Evolutionary conservation across 2,329 filamentous ascomycete genomes (phyloP).

Genomic region (Colletotrichum plurivorum): DNA sequence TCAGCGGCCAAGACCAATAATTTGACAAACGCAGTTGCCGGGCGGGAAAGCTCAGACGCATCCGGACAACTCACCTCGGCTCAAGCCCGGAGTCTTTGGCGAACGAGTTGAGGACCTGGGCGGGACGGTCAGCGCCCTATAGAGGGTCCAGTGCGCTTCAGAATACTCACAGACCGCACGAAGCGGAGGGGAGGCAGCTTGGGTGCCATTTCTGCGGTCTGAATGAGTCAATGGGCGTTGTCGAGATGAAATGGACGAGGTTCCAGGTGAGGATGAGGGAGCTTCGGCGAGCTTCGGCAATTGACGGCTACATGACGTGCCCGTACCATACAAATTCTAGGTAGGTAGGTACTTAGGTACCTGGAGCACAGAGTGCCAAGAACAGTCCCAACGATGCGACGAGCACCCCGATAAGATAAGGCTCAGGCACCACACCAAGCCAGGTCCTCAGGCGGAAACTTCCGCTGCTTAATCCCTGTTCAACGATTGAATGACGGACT

Average conservation of each 20-base stretch:
- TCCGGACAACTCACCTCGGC: constrained; percentile 75
- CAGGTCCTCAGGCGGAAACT: constrained; percentile 29
- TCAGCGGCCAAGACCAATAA: neutral
- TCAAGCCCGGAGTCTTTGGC: constrained; percentile 88
- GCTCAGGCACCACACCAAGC: neutral
- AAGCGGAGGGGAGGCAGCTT: constrained; percentile 42
- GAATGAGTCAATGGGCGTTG: neutral
- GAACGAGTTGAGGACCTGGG: constrained; percentile 87
- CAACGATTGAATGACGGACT: constrained; percentile 26
- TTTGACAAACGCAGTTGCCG: neutral
- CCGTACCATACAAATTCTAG: too few relatives aligned
- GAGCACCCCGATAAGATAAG: constrained; percentile 1
- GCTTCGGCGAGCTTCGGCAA: constrained; percentile 34
- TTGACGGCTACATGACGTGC: constrained; percentile 28
- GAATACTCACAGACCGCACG: constrained; percentile 70
- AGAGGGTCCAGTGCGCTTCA: neutral
- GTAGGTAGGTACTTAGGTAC: too few relatives aligned
- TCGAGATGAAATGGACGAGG: neutral
- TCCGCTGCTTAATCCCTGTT: constrained; percentile 23
- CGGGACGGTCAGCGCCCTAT: constrained; percentile 8
- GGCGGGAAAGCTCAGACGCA: neutral
- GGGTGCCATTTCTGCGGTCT: constrained; percentile 24
- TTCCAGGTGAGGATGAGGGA: neutral
- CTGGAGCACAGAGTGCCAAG: neutral
- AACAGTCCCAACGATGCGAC: neutral